Conservation (phyloP, 768 basidiomycete species). For the Trametes meyenii region DNA sequence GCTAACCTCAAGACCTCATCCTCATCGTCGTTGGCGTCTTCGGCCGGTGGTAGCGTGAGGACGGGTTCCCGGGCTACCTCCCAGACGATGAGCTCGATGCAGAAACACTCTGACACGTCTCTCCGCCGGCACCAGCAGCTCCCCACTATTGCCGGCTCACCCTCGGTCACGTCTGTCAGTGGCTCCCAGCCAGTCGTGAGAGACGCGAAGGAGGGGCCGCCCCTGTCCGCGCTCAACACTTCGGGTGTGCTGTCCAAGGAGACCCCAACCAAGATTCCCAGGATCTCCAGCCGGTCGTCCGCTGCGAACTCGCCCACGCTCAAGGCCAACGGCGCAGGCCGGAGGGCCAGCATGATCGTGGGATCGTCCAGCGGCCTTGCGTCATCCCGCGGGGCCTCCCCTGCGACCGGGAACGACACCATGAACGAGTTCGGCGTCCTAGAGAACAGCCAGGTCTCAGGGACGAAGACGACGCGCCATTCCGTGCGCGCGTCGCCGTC, state of each 20-base stretch:
- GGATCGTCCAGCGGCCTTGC: slow-evolving; percentile 41
- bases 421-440: slow-evolving; percentile 84
- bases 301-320: slow-evolving; percentile 72
- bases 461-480: slow-evolving; percentile 52
- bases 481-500: slow-evolving; percentile 68
- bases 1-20: slow-evolving; percentile 72
- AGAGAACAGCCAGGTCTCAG: slow-evolving; percentile 57
- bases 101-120: slow-evolving; percentile 84
- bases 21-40: slow-evolving; percentile 47
- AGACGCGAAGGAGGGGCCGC: slow-evolving; percentile 59
- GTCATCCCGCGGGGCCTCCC: slow-evolving; percentile 68
- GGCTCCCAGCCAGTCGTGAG: slow-evolving; percentile 55
- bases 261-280: slow-evolving; percentile 91
- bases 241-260: slow-evolving; percentile 65
- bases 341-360: slow-evolving; percentile 68
- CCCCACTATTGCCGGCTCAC: slow-evolving; percentile 93
- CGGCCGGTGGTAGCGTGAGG: slow-evolving; percentile 46
- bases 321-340: slow-evolving; percentile 51
- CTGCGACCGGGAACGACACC: slow-evolving; percentile 47
- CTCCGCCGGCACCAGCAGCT: slow-evolving; percentile 74
- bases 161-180: slow-evolving; percentile 88
- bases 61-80: slow-evolving; percentile 67
- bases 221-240: slow-evolving; percentile 56
- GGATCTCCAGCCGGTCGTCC: slow-evolving; percentile 85
- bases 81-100: slow-evolving; percentile 85